These are phyloP conservation scores for Rubia yunnanensis DNA, from an alignment of 257 asterid genomes.

Conservation along the genomic window DNA sequence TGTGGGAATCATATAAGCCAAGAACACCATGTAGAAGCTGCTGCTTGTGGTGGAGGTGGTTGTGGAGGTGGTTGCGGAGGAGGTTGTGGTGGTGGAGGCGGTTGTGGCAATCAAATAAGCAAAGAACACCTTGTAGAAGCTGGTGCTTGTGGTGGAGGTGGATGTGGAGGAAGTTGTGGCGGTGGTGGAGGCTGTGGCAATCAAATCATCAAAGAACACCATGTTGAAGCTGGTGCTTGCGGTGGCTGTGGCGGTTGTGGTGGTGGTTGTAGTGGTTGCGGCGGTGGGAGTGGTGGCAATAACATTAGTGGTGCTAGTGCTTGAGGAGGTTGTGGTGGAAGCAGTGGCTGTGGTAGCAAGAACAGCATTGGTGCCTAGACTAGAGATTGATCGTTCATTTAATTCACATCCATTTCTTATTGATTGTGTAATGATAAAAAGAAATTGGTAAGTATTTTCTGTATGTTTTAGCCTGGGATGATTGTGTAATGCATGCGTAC, in stretches of 20 bases:
- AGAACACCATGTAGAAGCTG: neutral
- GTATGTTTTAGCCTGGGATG: no score
- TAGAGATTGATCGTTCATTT: neutral
- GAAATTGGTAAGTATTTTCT: no score
- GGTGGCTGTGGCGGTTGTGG: neutral
- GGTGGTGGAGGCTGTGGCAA: no score
- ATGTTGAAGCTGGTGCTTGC: neutral
- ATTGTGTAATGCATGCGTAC: no score
- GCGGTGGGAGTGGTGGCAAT: no score
- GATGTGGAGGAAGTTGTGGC: no score
- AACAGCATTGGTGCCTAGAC: neutral
- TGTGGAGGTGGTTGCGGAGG: neutral
- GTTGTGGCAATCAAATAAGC: neutral
- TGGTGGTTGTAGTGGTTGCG: neutral
- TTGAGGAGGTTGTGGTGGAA: no score
- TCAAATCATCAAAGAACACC: no score
- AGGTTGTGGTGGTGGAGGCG: neutral
- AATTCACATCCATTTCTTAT: neutral
- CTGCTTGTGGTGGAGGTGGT: constrained; percentile 4
- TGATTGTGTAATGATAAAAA: no score
- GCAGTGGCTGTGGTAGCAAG: neutral
- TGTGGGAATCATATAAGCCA: neutral
- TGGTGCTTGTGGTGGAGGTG: neutral
- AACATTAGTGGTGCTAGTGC: no score
- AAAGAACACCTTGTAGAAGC: neutral